A percentile compares a stretch with the other conserved stretches of the same genome.
These are phyloP conservation scores for Calocybe gambosa DNA, from an alignment of 1,284 basidiomycete genomes.

Conservation along the genomic window DNA sequence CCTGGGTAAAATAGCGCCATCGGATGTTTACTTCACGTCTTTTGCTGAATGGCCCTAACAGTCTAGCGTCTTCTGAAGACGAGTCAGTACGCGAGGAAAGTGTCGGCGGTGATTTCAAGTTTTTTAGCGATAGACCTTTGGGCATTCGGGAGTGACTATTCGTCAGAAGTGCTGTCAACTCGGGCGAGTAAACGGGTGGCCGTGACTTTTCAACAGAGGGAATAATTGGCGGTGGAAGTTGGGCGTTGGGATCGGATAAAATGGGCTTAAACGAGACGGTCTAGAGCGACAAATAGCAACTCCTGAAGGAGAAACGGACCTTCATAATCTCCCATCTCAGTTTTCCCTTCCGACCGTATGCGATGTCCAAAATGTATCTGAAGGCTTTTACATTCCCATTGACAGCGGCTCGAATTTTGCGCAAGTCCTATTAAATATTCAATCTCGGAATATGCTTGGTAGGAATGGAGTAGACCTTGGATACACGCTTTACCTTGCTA, in stretches of 20 bases:
- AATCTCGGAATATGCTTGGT: constrained; percentile 1
- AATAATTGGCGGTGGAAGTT: constrained; percentile 42
- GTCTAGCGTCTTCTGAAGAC: constrained; percentile 48
- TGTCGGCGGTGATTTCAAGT: constrained; percentile 44
- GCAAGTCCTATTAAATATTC: constrained; percentile 41
- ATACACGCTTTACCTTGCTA: constrained; percentile 43
- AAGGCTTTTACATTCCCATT: constrained; percentile 48
- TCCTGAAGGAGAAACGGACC: constrained; percentile 28
- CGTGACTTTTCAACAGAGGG: constrained; percentile 45
- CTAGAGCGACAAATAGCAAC: constrained; percentile 2
- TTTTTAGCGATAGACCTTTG: constrained; percentile 33
- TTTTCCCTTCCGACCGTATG: constrained; percentile 74
- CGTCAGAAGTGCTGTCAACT: constrained; percentile 54
- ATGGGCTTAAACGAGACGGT: constrained; percentile 38
- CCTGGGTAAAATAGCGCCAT: constrained; percentile 56
- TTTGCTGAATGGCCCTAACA: constrained; percentile 63
- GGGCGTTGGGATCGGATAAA: constrained; percentile 36
- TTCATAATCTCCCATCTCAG: constrained; percentile 60
- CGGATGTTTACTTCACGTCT: constrained; percentile 67
- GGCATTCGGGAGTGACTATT: constrained; percentile 42
- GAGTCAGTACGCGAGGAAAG: constrained; percentile 54
- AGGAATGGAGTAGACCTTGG: constrained; percentile 32
- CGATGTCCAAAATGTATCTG: constrained; percentile 57
- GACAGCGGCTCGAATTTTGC: constrained; percentile 53
- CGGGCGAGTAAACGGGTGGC: constrained; percentile 58